Conservation (phyloP, 176 grass and related monocot species). For the Luzula sylvatica region DNA sequence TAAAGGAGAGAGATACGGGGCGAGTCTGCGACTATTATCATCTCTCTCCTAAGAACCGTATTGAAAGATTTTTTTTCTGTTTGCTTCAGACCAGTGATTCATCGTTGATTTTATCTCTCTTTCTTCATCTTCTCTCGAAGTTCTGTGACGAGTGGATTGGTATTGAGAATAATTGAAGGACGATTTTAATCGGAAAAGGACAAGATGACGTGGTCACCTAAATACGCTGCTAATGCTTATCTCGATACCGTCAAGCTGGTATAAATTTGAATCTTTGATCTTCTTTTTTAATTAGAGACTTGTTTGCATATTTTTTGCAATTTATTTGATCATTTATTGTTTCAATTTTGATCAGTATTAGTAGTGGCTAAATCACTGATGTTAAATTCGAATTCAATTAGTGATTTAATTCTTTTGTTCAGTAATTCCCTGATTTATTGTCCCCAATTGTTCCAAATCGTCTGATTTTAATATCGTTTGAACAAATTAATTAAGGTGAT, state of each 20-base stretch:
- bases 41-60: not conserved
- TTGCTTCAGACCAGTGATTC: not conserved
- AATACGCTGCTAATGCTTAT: constrained; percentile 25
- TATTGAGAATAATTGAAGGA: not conserved
- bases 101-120: not conserved
- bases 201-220: constrained; percentile 27
- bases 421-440: not conserved
- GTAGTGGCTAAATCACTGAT: not conserved
- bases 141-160: too few species aligned
- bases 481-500: too few species aligned
- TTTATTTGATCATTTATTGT: not conserved
- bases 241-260: constrained; percentile 34
- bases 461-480: too few species aligned
- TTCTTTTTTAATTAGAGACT: not conserved
- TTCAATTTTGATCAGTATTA: not conserved
- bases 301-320: too few species aligned
- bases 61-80: not conserved
- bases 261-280: not conserved
- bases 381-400: constrained; percentile 5
- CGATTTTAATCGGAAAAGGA: not conserved
- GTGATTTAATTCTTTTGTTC: not conserved
- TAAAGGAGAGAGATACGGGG: not conserved
- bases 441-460: too few species aligned
- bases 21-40: constrained; percentile 3
- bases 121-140: not conserved